Conservation (phyloP, 495 filamentous ascomycete genomes). For the Lophiostoma macrostomum region DNA sequence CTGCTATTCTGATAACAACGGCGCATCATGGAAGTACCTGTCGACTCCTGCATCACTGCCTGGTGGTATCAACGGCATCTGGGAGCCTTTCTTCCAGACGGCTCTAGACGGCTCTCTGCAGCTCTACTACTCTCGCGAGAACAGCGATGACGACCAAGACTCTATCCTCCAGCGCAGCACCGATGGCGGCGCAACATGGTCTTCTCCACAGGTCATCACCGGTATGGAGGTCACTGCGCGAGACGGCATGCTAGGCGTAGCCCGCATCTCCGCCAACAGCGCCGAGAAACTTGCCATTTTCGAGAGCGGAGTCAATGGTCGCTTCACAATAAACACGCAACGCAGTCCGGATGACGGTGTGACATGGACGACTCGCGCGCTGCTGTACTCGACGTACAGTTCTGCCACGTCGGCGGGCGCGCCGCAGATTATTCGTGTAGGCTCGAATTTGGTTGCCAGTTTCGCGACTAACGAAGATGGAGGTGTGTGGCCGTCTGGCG, state of each 20-base stretch:
- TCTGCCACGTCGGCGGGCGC: slow-evolving; percentile 52
- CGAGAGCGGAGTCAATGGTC: slow-evolving; percentile 49
- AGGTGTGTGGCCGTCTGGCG: slow-evolving; percentile 23
- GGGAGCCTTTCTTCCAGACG: slow-evolving; percentile 61
- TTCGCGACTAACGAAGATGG: slow-evolving; percentile 64
- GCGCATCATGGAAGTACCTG: slow-evolving; percentile 52
- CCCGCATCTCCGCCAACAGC: slow-evolving; percentile 38
- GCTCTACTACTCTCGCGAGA: slow-evolving; percentile 58
- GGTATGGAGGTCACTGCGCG: slow-evolving; percentile 46
- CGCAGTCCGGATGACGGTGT: slow-evolving; percentile 57
- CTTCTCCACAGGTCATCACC: slow-evolving; percentile 46
- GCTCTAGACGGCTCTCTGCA: slow-evolving; percentile 49
- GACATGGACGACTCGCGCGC: slow-evolving; percentile 53
- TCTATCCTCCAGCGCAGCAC: slow-evolving; percentile 55
- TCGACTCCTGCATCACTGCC: slow-evolving; percentile 51
- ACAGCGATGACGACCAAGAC: slow-evolving; percentile 55
- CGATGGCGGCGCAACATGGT: slow-evolving; percentile 56
- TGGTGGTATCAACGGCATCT: slow-evolving; percentile 49
- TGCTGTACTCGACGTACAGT: slow-evolving; percentile 46
- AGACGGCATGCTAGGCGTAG: slow-evolving; percentile 63
- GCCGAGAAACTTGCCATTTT: slow-evolving; percentile 56
- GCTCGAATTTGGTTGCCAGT: slow-evolving; percentile 54
- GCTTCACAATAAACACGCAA: slow-evolving; percentile 55
- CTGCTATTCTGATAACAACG: slow-evolving; percentile 55
- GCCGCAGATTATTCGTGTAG: slow-evolving; percentile 57